A percentile compares a stretch with the other conserved stretches of the same genome.
Conservation (phyloP, 2,329 filamentous ascomycete genomes). For the Xylariaceae sp. region DNA sequence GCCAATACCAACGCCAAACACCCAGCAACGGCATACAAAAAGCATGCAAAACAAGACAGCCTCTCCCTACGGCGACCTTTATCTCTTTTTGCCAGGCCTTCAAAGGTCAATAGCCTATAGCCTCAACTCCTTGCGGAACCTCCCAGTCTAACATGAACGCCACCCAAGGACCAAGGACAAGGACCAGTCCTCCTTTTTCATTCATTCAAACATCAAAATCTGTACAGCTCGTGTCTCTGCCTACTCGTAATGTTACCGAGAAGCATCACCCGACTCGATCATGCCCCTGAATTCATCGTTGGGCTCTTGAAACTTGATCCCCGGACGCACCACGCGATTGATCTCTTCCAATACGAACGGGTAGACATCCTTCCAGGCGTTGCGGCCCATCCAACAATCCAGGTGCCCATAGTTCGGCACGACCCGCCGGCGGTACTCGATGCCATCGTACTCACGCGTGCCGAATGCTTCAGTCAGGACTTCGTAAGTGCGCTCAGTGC, state of each 20-base stretch:
- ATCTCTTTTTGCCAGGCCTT: background rate
- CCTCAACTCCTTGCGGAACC: background rate
- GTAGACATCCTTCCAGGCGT: constrained; percentile 55
- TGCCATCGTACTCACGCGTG: constrained; percentile 27
- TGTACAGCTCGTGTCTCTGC: constrained; percentile 3
- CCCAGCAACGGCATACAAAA: too few relatives aligned
- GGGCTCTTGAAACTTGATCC: constrained; percentile 38
- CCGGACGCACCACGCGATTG: constrained; percentile 45
- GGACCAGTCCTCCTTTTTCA: background rate
- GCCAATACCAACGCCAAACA: too few relatives aligned
- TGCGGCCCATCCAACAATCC: constrained; percentile 58
- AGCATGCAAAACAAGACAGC: too few relatives aligned
- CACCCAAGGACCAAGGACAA: background rate
- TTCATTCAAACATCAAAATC: background rate
- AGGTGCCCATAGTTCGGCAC: constrained; percentile 56
- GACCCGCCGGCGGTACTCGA: constrained; percentile 47
- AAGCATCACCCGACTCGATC: constrained; percentile 35
- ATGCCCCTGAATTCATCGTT: constrained; percentile 39
- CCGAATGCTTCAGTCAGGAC: constrained; percentile 49
- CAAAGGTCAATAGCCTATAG: background rate
- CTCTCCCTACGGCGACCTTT: background rate
- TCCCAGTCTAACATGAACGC: background rate
- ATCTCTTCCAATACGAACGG: constrained; percentile 51
- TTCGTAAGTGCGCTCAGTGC: constrained; percentile 51
- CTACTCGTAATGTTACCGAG: background rate